Percentiles rank a stretch among this genome's conserved stretches.
These are phyloP conservation scores for Pichia sp. DNA, from an alignment of 1,139 yeast species.

Conservation along the genomic window DNA sequence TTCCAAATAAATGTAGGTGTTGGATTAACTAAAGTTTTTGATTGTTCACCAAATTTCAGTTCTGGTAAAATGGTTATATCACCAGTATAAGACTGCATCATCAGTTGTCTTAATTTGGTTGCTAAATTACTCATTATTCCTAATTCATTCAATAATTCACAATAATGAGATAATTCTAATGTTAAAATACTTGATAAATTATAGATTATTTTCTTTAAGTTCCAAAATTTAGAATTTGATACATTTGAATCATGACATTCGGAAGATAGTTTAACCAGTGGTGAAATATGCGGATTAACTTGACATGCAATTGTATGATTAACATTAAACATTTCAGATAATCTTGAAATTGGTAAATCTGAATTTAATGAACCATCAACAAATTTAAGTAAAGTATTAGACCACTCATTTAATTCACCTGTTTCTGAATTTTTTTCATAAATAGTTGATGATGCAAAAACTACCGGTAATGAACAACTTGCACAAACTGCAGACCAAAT, in stretches of 20 bases:
- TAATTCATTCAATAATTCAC: slow-evolving; percentile 65
- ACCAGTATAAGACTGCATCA: slow-evolving; percentile 86
- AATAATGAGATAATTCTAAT: slow-evolving; percentile 70
- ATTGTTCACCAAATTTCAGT: slow-evolving; percentile 50
- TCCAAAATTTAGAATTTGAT: slow-evolving; percentile 70
- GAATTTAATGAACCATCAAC: slow-evolving; percentile 96
- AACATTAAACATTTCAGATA: slow-evolving; percentile 93
- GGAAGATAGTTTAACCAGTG: slow-evolving; percentile 64
- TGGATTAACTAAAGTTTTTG: slow-evolving; percentile 70
- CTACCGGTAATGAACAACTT: slow-evolving; percentile 88
- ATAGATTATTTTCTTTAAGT: slow-evolving; percentile 49
- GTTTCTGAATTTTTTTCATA: slow-evolving; percentile 77
- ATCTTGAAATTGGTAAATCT: slow-evolving; percentile 82
- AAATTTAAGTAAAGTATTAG: slow-evolving; percentile 71
- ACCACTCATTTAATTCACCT: slow-evolving; percentile 70
- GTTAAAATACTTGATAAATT: slow-evolving; percentile 53
- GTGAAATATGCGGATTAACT: slow-evolving; percentile 94
- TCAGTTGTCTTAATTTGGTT: slow-evolving; percentile 64
- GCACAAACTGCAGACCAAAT: slow-evolving; percentile 93
- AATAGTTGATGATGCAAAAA: slow-evolving; percentile 80
- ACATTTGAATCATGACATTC: slow-evolving; percentile 35
- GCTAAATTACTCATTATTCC: slow-evolving; percentile 71
- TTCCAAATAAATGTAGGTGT: slow-evolving; percentile 65
- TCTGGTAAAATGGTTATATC: slow-evolving; percentile 90
- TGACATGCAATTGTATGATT: slow-evolving; percentile 96